These are phyloP conservation scores for Dictyostelium intermedium DNA, from an alignment of 78 protist genomes.

Conservation along the genomic window DNA sequence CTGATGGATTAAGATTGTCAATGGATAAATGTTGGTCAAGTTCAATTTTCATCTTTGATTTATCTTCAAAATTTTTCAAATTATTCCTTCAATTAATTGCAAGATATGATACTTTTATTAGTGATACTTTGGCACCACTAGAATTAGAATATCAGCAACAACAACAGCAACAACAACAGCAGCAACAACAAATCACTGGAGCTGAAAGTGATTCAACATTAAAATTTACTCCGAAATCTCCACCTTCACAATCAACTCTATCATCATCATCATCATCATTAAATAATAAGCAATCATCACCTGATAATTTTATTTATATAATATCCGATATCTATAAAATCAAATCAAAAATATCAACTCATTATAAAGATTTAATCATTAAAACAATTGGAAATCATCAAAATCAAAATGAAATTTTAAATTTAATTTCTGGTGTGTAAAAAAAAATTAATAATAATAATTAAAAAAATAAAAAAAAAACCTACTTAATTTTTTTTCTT, in stretches of 20 bases:
- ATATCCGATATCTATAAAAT: constrained; percentile 34
- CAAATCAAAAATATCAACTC: constrained; percentile 5
- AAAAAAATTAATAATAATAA: background rate
- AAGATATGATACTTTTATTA: constrained; percentile 37
- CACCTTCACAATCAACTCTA: background rate
- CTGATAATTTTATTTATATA: constrained; percentile 25
- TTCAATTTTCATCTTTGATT: constrained; percentile 40
- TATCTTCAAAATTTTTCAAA: constrained; percentile 41
- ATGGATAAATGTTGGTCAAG: constrained; percentile 33
- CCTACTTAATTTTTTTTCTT: background rate
- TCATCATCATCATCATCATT: background rate
- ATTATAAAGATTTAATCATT: background rate
- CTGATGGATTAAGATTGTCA: background rate
- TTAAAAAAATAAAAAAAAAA: background rate
- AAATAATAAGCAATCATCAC: constrained; percentile 22
- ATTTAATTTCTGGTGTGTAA: constrained; percentile 4
- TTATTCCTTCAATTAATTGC: constrained; percentile 34
- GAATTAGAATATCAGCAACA: background rate
- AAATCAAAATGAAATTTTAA: background rate
- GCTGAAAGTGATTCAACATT: background rate
- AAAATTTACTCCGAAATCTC: background rate
- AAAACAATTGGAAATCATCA: constrained; percentile 28
- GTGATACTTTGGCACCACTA: background rate
- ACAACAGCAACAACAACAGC: background rate
- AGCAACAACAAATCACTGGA: background rate